Evolutionary conservation across 495 filamentous ascomycete species (phyloP).

Genomic region (Xylaria longipes): DNA sequence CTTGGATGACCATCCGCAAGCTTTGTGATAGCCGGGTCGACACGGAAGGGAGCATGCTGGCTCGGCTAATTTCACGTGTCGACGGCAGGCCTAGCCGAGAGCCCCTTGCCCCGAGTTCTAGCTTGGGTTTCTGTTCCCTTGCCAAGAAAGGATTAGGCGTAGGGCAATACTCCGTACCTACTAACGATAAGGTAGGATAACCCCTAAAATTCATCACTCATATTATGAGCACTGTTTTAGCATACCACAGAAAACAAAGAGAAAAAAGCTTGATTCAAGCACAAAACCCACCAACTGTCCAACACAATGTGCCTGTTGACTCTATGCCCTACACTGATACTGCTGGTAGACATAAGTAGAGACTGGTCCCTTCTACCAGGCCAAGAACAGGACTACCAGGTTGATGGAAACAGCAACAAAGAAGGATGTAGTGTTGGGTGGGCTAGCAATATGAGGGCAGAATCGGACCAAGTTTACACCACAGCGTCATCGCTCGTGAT

Average conservation of each 20-base stretch:
- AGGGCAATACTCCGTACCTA: background rate
- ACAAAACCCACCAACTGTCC: slow-evolving; percentile 5
- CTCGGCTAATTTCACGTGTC: slow-evolving; percentile 1
- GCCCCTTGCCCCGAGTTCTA: background rate
- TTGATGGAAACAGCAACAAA: background rate
- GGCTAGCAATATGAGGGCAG: background rate
- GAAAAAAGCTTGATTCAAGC: slow-evolving; percentile 25
- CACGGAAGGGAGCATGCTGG: slow-evolving; percentile 7
- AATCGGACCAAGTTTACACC: background rate
- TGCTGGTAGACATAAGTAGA: background rate
- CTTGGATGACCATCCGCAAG: background rate
- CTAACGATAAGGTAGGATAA: slow-evolving; percentile 4
- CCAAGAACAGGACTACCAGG: background rate
- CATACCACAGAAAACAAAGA: slow-evolving; percentile 19
- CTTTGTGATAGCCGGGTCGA: slow-evolving; percentile 10
- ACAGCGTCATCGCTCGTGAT: background rate
- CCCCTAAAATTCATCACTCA: slow-evolving; percentile 7
- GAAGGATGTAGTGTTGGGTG: background rate
- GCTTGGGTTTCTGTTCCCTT: slow-evolving; percentile 2
- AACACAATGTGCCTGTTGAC: background rate
- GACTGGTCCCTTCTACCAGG: background rate
- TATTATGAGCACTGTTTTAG: slow-evolving; percentile 14
- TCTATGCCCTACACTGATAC: background rate
- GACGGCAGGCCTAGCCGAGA: slow-evolving; percentile 14
- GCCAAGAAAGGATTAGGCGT: slow-evolving; percentile 11